These are phyloP conservation scores for Chlamydomonas reinhardtii DNA, from an alignment of 163 green algal genomes.

Conservation along the genomic window DNA sequence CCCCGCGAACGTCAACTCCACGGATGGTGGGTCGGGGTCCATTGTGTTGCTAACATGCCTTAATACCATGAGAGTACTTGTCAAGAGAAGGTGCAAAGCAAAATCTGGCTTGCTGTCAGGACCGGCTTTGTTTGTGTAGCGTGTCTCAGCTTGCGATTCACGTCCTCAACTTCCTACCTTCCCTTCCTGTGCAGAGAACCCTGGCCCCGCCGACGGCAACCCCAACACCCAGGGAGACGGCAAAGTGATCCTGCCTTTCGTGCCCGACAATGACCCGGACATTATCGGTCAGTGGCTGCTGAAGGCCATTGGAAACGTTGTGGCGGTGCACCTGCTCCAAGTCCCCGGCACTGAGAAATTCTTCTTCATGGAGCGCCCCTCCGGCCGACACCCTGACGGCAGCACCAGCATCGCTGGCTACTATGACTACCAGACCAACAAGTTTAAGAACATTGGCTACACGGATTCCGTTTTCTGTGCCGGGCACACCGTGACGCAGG, in stretches of 20 bases:
- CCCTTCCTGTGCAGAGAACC: neutral
- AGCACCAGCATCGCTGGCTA: conserved; percentile 36
- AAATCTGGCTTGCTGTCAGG: no score
- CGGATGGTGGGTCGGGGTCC: no score
- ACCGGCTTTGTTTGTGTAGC: no score
- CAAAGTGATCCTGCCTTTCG: neutral
- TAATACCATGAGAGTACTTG: no score
- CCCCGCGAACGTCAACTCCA: no score
- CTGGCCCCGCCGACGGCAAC: neutral
- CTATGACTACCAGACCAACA: conserved; percentile 39
- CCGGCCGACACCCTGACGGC: conserved; percentile 47
- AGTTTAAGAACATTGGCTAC: conserved; percentile 47
- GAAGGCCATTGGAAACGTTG: conserved; percentile 23
- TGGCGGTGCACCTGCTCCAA: conserved; percentile 42
- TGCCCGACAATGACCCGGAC: neutral
- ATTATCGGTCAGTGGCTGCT: conserved; percentile 14
- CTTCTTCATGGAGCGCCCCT: conserved; percentile 61
- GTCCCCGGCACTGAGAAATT: conserved; percentile 51
- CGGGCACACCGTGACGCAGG: conserved; percentile 45
- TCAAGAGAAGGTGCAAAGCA: no score
- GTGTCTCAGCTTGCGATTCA: no score
- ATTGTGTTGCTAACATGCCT: no score
- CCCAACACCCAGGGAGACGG: neutral
- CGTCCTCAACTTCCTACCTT: neutral
- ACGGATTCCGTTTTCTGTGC: conserved; percentile 51